Conservation (phyloP, 257 asterid genomes). For the Parsonsia alboflavescens region DNA sequence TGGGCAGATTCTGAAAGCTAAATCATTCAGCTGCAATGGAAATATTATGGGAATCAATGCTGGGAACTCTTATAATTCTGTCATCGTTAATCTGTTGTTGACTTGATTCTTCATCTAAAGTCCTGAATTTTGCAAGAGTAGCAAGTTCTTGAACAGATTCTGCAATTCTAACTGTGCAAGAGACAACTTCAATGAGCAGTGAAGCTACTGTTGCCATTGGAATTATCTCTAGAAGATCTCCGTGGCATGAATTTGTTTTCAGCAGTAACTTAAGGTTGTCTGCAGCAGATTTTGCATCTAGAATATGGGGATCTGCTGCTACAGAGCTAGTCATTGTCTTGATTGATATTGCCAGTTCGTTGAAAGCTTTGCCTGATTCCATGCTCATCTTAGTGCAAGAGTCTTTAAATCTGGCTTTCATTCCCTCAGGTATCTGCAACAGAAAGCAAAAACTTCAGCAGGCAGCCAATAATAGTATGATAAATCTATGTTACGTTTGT, state of each 20-base stretch:
- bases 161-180: conserved; percentile 38
- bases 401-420: conserved; percentile 30
- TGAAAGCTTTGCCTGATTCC: conserved; percentile 46
- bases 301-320: conserved; percentile 26
- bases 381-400: conserved; percentile 40
- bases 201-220: conserved; percentile 57
- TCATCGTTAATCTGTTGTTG: not conserved
- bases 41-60: conserved; percentile 6
- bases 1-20: not conserved
- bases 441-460: not conserved
- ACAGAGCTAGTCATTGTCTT: conserved; percentile 43
- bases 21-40: not conserved
- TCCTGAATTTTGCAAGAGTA: conserved; percentile 46
- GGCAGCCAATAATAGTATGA: not conserved
- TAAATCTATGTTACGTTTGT: not conserved
- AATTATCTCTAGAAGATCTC: conserved; percentile 35
- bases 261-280: conserved; percentile 41
- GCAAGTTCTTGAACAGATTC: conserved; percentile 59
- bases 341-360: conserved; percentile 45
- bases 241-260: conserved; percentile 35
- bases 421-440: conserved; percentile 33
- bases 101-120: conserved; percentile 1
- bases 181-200: conserved; percentile 43
- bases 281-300: conserved; percentile 39
- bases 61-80: not conserved